Conservation (phyloP, 768 basidiomycete species). For the Tylopilus felleus region DNA sequence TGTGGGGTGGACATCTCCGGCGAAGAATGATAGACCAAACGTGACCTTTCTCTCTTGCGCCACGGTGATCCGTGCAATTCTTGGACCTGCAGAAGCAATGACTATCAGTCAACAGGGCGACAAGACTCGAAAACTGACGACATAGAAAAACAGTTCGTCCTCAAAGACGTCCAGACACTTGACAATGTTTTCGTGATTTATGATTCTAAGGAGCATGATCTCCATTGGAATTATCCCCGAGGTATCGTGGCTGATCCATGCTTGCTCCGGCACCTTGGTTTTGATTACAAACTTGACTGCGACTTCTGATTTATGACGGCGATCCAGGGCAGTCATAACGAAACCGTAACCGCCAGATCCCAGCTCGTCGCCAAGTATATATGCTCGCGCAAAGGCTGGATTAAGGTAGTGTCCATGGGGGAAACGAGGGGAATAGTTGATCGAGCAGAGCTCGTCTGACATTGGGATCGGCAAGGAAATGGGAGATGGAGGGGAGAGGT, state of each 20-base stretch:
- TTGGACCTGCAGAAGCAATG: slow-evolving; percentile 57
- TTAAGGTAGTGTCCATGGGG: slow-evolving; percentile 59
- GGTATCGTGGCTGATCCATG: slow-evolving; percentile 54
- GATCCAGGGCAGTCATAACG: slow-evolving; percentile 81
- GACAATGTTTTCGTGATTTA: slow-evolving; percentile 80
- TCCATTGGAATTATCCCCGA: slow-evolving; percentile 75
- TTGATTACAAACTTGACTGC: slow-evolving; percentile 96
- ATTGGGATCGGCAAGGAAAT: not conserved
- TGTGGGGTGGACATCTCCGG: slow-evolving; percentile 23
- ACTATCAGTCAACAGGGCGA: not conserved
- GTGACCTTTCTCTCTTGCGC: slow-evolving; percentile 46
- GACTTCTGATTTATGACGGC: slow-evolving; percentile 59
- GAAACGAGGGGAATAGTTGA: slow-evolving; percentile 49
- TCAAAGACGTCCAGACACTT: slow-evolving; percentile 82
- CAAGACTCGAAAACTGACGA: slow-evolving; percentile 50
- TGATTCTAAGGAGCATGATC: slow-evolving; percentile 67
- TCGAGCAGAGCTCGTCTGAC: slow-evolving; percentile 15
- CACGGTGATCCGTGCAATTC: slow-evolving; percentile 93
- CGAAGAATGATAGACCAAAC: slow-evolving; percentile 21
- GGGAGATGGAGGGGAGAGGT: slow-evolving; percentile 1
- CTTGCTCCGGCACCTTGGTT: slow-evolving; percentile 53
- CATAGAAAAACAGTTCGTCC: slow-evolving; percentile 80
- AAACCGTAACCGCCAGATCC: slow-evolving; percentile 95
- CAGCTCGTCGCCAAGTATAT: slow-evolving; percentile 69
- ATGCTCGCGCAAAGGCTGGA: slow-evolving; percentile 54